Conservation (phyloP, 2,329 filamentous ascomycete species). For the Fusarium nurragi region DNA sequence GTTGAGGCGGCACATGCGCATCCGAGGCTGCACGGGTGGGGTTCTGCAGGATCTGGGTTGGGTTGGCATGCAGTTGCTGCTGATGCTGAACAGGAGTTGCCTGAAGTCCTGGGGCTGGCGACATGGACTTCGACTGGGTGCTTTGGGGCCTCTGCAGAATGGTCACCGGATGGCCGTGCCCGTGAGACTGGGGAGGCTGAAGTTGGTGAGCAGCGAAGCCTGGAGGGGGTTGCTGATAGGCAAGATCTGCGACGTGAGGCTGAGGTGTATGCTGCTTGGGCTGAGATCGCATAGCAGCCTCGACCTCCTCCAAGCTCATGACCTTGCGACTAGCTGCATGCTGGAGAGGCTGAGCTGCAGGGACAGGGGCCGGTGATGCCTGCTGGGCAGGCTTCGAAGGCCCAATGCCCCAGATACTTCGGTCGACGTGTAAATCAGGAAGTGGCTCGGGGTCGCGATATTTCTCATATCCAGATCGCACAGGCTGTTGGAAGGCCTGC, state of each 20-base stretch:
- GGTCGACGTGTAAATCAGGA: conserved; percentile 90
- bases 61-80: conserved; percentile 59
- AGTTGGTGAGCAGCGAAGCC: conserved; percentile 44
- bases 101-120: conserved; percentile 48
- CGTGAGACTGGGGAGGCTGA: conserved; percentile 46
- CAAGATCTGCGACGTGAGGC: conserved; percentile 42
- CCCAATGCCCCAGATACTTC: conserved; percentile 87
- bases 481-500: conserved; percentile 61
- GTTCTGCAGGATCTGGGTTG: conserved; percentile 83
- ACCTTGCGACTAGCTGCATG: conserved; percentile 71
- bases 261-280: conserved; percentile 60
- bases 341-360: conserved; percentile 29
- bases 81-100: conserved; percentile 48
- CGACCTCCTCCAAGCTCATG: conserved; percentile 96
- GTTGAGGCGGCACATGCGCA: conserved; percentile 47
- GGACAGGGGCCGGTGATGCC: conserved; percentile 45
- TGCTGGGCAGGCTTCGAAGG: conserved; percentile 58
- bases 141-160: conserved; percentile 65
- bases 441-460: conserved; percentile 86
- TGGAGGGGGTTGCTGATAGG: conserved; percentile 42
- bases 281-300: conserved; percentile 87
- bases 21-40: conserved; percentile 71
- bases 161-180: conserved; percentile 61
- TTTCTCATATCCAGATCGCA: conserved; percentile 87
- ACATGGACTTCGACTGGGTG: conserved; percentile 52